Evolutionary conservation across 495 filamentous ascomycete genomes (phyloP), one percentile per base, ranked within the genome.

Genomic region (Choiromyces venosus): DNA sequence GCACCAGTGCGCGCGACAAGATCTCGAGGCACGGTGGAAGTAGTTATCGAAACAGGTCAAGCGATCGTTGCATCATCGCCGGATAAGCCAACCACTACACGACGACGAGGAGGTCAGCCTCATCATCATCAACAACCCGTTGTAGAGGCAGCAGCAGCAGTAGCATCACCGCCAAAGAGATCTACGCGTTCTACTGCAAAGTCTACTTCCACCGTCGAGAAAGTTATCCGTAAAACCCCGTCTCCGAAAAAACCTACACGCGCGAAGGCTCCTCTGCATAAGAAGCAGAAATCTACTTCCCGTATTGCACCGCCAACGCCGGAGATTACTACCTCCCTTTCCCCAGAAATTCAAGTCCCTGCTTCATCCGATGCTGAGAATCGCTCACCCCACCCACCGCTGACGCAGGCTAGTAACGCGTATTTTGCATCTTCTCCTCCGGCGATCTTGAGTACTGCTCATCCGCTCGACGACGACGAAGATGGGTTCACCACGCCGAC

Each of bases 361-460:
- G 76, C 74, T 4, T 80, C 78, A 1, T 80, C 78, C n/a, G 76
- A 80, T 38, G 78, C 77, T 4, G 78, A 80, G 64, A 80, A 80
- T 40, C 78, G 40, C 67, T 69, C 74, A 0, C 78, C 78, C n/a
- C 36, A 35, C 0, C 37, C 39, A 9, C 18, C 37, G 4, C n/a
- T n/a, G n/a, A n/a, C n/a, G n/a, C n/a, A n/a, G 25, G 25, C 37
- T 33, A 29, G 35, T 39, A n/a, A 36, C 64, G 2, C 66, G 52
- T 35, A 72, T 25, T 72, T 77, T 37, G 64, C 78, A 19, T 80
- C 79, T 52, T 80, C 79, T 0, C 79, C 79, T 1, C 79, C 79
- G 6, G 65, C 73, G 1, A 73, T 73, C 16, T 67, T 73, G 1
- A 71, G 77, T 0, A 74, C 78, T 1, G 78, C 74, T 6, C 67